Conservation (phyloP, 176 grass and related monocot genomes). For the Poa annua region DNA sequence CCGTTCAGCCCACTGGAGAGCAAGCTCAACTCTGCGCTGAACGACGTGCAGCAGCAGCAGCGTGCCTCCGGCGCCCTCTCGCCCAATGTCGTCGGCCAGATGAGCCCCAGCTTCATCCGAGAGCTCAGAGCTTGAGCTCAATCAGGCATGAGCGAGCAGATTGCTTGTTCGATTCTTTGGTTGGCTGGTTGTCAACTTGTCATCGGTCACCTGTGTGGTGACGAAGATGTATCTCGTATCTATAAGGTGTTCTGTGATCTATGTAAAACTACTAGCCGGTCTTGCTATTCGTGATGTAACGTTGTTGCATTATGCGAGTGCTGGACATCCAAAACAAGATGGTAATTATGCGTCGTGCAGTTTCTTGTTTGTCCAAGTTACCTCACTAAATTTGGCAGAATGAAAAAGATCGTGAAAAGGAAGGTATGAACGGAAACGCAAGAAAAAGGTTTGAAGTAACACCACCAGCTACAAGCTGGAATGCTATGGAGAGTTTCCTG, state of each 20-base stretch:
- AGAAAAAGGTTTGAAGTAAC: neutral
- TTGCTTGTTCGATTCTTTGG: neutral
- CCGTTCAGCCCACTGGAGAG: constrained; percentile 83
- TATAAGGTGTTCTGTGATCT: neutral
- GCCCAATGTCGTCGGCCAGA: constrained; percentile 40
- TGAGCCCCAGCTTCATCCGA: constrained; percentile 54
- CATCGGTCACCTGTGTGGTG: neutral
- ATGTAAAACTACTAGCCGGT: neutral
- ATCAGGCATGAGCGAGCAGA: neutral
- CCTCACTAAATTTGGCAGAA: neutral
- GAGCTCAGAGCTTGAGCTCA: constrained; percentile 52
- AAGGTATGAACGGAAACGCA: neutral
- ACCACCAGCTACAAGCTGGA: neutral
- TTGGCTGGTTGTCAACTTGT: neutral
- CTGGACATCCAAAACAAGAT: neutral
- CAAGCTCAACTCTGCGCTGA: constrained; percentile 57
- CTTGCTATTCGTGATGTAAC: neutral
- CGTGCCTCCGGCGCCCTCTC: neutral
- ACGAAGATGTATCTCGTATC: neutral
- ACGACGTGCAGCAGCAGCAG: constrained; percentile 1
- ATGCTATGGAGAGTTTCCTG: neutral
- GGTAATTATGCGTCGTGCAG: neutral
- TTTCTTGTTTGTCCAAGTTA: neutral
- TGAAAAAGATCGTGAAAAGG: neutral
- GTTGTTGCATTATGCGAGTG: neutral